phyloP scores from a whole-genome alignment of 1,139 yeast species.

The Debaryomyces psychrophilus region DNA sequence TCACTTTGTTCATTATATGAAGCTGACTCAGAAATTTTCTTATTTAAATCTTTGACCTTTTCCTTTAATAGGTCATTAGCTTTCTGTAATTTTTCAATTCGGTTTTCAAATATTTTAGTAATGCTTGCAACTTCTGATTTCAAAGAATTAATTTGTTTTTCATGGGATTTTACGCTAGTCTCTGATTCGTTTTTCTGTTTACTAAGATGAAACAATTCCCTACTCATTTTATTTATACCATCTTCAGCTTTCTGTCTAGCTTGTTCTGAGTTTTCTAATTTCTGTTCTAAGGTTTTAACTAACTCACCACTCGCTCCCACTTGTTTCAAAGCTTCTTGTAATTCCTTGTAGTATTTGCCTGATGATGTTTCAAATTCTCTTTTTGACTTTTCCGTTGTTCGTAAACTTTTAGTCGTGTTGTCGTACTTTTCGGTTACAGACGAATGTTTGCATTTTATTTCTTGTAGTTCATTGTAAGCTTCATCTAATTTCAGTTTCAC shows the following conservation, averaged over 20 bases:
- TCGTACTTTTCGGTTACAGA: constrained; percentile 35
- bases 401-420: constrained; percentile 38
- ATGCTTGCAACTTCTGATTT: constrained; percentile 24
- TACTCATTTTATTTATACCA: constrained; percentile 88
- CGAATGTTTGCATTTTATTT: constrained; percentile 28
- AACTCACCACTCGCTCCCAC: constrained; percentile 27
- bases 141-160: constrained; percentile 12
- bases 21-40: constrained; percentile 17
- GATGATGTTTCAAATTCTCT: constrained; percentile 36
- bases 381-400: constrained; percentile 35
- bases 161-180: constrained; percentile 10
- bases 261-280: constrained; percentile 32
- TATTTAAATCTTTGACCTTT: constrained; percentile 28
- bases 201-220: constrained; percentile 71
- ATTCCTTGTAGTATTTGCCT: constrained; percentile 29
- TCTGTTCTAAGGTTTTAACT: constrained; percentile 29
- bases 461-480: constrained; percentile 22
- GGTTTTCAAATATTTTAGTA: constrained; percentile 26
- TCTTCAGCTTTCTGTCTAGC: constrained; percentile 75
- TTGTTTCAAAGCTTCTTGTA: constrained; percentile 33
- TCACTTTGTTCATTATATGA: constrained; percentile 18
- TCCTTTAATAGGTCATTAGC: constrained; percentile 27
- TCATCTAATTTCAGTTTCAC: constrained; percentile 22
- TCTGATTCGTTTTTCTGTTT: constrained; percentile 52
- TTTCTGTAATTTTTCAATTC: constrained; percentile 25